Evolutionary conservation across 495 filamentous ascomycete species (phyloP), one percentile per base, ranked within the genome.

Genomic region (Trichocladium antarcticum): DNA sequence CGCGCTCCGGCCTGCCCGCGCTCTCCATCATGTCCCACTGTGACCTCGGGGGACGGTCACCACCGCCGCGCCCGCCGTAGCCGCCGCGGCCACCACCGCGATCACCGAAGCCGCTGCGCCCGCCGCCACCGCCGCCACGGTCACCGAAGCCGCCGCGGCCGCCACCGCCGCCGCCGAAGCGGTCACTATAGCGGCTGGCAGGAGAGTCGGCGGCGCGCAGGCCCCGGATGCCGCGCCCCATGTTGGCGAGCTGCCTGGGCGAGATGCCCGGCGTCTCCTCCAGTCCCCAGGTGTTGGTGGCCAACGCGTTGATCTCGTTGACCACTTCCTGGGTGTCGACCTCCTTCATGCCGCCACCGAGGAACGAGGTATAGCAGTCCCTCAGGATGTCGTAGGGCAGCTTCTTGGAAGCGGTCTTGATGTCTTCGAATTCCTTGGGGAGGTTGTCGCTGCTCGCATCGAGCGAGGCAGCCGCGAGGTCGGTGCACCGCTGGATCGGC

Each of bases 261-360:
- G 58, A 38, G 8, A 94, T 55, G 3, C 51, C 50, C 1, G 87
- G 87, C 9, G 76, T 71, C 46, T 72, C 50, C 0, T 65, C 46
- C 69, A 85, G 68, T 9, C 81, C 79, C 71, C 80, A 87, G 2
- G 77, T 80, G 29, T 76, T 64, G 19, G 63, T 60, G 36, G 75
- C 69, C 58, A 81, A 74, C n/a, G 75, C 61, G 62, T 89, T 88
- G 46, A 92, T 59, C 5, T 68, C 61, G 4, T 71, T 39, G 12
- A 87, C 61, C 20, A 80, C 43, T 4, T 54, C 53, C 3, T 61
- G 55, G 28, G 64, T 67, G 47, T 66, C 40, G 29, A 62, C 36
- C 14, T 56, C 44, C 69, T 65, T 44, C 71, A 55, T 39, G 45
- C 55, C 46, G 6, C 73, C 51, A 61, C 70, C 73, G 71, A 93